These are phyloP conservation scores for Ricinus communis DNA, from an alignment of 345 rosid species.

Conservation along the genomic window DNA sequence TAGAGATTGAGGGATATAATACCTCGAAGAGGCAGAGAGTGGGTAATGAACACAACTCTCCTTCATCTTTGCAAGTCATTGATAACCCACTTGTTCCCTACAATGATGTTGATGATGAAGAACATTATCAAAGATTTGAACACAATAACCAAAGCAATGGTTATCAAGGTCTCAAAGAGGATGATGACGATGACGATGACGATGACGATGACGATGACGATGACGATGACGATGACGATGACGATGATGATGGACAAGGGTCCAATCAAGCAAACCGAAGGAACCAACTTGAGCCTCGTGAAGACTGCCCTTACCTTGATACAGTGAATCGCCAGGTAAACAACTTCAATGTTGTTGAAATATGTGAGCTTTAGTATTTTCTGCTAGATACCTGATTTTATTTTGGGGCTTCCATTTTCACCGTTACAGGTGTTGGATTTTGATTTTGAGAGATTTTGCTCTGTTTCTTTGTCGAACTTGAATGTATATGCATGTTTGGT, in stretches of 20 bases:
- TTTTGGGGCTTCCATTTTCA: neutral
- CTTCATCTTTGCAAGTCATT: constrained; percentile 26
- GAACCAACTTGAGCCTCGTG: constrained; percentile 69
- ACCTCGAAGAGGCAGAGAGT: constrained; percentile 52
- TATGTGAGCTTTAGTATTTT: neutral
- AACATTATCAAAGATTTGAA: constrained; percentile 36
- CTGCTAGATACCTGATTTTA: neutral
- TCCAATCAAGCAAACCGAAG: constrained; percentile 26
- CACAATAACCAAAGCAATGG: constrained; percentile 23
- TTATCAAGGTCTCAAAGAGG: constrained; percentile 23
- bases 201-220: constrained; percentile 36
- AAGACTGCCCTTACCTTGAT: constrained; percentile 96
- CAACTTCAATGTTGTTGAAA: neutral
- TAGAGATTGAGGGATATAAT: constrained; percentile 41
- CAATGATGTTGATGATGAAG: constrained; percentile 74
- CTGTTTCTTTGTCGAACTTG: constrained; percentile 79
- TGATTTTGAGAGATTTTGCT: constrained; percentile 96
- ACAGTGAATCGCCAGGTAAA: constrained; percentile 97
- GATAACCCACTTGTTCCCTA: constrained; percentile 66
- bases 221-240: constrained; percentile 38
- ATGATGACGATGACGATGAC: constrained; percentile 32
- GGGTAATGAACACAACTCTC: constrained; percentile 21
- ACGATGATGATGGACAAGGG: constrained; percentile 36
- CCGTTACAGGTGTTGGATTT: constrained; percentile 79
- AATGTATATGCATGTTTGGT: constrained; percentile 97